A percentile compares a stretch with the other conserved stretches of the same genome.
Evolutionary conservation across 257 asterid species (phyloP).

Genomic region (Solanum ossicruentum): DNA sequence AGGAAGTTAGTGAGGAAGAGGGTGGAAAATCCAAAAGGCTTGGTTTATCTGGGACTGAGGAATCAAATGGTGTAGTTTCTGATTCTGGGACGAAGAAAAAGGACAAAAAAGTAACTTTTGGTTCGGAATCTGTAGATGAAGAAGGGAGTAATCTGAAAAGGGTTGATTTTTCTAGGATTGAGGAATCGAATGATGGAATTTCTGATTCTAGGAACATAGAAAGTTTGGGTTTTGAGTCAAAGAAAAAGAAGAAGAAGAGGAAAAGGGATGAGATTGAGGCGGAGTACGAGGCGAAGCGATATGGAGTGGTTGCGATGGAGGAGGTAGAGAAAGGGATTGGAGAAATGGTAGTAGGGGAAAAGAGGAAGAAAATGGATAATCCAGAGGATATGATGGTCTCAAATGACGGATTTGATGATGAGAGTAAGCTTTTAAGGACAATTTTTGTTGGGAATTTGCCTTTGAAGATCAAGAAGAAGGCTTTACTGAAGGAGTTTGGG

Average conservation of each 20-base stretch:
- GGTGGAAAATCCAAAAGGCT: not conserved
- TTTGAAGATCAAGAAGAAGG: conserved; percentile 70
- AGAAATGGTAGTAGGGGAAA: conserved; percentile 42
- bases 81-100: not conserved
- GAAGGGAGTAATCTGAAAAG: not conserved
- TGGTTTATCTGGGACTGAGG: not conserved
- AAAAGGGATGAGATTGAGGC: conserved; percentile 88
- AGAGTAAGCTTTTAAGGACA: conserved; percentile 72
- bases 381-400: conserved; percentile 64
- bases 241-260: conserved; percentile 61
- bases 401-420: conserved; percentile 90
- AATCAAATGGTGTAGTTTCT: conserved; percentile 3
- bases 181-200: conserved; percentile 1
- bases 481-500: conserved; percentile 53
- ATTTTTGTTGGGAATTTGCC: conserved; percentile 91
- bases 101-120: conserved; percentile 6
- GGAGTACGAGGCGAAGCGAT: conserved; percentile 58
- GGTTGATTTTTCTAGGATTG: not conserved
- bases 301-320: conserved; percentile 27
- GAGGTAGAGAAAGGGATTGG: conserved; percentile 14
- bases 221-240: not conserved
- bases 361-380: conserved; percentile 81
- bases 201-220: not conserved
- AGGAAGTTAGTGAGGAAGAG: not conserved
- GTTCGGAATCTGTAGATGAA: not conserved